Conservation (phyloP, 345 rosid genomes). For the Hibiscus syriacus region DNA sequence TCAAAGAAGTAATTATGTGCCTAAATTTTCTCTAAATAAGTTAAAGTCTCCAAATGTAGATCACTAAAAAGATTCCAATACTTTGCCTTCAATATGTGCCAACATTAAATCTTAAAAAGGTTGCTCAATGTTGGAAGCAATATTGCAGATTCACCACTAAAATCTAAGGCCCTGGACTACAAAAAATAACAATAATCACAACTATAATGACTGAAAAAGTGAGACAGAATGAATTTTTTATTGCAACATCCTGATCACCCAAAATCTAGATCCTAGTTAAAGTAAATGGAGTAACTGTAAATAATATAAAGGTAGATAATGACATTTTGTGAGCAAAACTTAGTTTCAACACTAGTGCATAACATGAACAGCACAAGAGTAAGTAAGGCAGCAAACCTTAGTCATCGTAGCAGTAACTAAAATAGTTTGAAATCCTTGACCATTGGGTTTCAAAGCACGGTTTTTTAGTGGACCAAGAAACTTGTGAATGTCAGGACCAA, state of each 20-base stretch:
- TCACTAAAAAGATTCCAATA: neutral
- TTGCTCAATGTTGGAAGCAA: neutral
- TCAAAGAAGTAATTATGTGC: neutral
- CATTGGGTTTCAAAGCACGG: conserved; percentile 58
- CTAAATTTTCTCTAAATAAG: neutral
- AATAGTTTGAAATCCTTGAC: conserved; percentile 75
- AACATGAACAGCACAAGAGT: neutral
- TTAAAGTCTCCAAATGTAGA: neutral
- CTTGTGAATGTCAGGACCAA: conserved; percentile 92
- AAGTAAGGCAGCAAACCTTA: conserved; percentile 41
- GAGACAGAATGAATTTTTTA: neutral
- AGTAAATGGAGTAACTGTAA: neutral
- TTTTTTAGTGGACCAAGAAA: conserved; percentile 77
- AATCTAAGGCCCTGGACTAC: neutral
- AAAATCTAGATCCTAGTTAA: neutral
- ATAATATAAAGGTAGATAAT: neutral
- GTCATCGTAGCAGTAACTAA: conserved; percentile 93
- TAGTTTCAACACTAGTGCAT: neutral
- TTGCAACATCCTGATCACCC: conserved; percentile 1
- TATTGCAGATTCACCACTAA: neutral
- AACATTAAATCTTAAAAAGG: neutral
- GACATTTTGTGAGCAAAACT: neutral
- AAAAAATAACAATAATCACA: neutral
- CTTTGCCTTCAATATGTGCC: neutral
- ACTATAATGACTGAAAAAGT: neutral